These are phyloP conservation scores for Selaginella moellendorffii DNA, from an alignment of 75 land plant species.

Conservation along the genomic window DNA sequence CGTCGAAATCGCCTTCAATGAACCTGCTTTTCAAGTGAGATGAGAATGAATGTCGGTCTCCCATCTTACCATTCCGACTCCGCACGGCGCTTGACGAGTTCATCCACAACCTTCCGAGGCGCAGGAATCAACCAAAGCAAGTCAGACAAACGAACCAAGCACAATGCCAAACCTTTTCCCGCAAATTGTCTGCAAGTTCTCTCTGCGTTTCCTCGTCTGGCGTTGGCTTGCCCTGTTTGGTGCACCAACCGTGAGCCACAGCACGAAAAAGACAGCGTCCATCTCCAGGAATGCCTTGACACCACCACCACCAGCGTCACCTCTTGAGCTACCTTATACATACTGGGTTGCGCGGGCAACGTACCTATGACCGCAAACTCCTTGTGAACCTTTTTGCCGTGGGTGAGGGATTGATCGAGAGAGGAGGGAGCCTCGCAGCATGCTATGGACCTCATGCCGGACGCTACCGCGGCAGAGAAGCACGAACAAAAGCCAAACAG, in stretches of 20 bases:
- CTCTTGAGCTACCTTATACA: no score
- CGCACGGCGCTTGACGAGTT: constrained; percentile 63
- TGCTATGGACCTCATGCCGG: not conserved
- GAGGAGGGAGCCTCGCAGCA: not conserved
- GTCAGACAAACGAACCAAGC: not conserved
- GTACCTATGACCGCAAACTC: constrained; percentile 35
- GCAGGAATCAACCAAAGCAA: not conserved
- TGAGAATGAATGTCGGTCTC: not conserved
- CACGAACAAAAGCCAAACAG: constrained; percentile 64
- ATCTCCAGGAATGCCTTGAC: constrained; percentile 90
- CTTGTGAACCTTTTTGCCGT: constrained; percentile 27
- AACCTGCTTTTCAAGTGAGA: constrained; percentile 35
- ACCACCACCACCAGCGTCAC: not conserved
- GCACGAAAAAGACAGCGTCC: constrained; percentile 96
- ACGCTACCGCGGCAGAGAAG: constrained; percentile 26
- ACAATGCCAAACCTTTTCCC: constrained; percentile 35
- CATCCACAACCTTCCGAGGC: constrained; percentile 79
- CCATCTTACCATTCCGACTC: constrained; percentile 49
- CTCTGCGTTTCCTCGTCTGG: constrained; percentile 51
- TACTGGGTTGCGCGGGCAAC: not conserved
- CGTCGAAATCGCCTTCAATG: constrained; percentile 87
- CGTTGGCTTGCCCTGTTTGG: constrained; percentile 43
- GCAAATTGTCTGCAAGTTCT: constrained; percentile 77
- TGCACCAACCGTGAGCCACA: constrained; percentile 72
- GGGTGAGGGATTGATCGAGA: not conserved